These are phyloP conservation scores for Picea sitchensis DNA, from an alignment of 75 land plant genomes.

Conservation along the genomic window DNA sequence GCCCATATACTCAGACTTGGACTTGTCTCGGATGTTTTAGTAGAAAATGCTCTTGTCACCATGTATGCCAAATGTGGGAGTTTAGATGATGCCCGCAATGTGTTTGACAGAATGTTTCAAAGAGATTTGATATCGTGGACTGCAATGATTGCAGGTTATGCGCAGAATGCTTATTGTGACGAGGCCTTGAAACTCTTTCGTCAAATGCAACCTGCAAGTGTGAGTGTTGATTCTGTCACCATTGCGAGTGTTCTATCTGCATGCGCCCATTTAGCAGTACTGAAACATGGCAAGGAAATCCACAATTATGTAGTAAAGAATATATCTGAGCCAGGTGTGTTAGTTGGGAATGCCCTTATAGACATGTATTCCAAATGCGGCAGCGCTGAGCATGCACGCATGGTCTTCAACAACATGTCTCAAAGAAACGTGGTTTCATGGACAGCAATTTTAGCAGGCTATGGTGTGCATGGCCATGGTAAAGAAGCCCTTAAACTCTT, in stretches of 20 bases:
- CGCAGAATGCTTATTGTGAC: conserved; percentile 17
- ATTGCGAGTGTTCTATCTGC: not conserved
- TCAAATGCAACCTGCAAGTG: not conserved
- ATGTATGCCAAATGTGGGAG: conserved; percentile 47
- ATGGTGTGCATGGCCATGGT: not conserved
- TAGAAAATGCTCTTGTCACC: conserved; percentile 43
- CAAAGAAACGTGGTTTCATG: not conserved
- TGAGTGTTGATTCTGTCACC: not conserved
- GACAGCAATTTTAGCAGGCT: not conserved
- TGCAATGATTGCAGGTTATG: conserved; percentile 51
- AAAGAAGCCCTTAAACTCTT: not conserved
- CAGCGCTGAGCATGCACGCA: not conserved
- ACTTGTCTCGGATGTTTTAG: conserved; percentile 36
- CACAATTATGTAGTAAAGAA: not conserved
- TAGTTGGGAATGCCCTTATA: not conserved
- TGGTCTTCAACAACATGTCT: not conserved
- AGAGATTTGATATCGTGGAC: conserved; percentile 50
- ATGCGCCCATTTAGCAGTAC: not conserved
- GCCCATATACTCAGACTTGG: conserved; percentile 38
- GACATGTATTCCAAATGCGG: not conserved
- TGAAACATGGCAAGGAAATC: not conserved
- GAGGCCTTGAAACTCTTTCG: conserved; percentile 46
- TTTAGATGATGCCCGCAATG: conserved; percentile 21
- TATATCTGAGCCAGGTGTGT: not conserved
- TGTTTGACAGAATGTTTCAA: conserved; percentile 23